phyloP scores from a whole-genome alignment of 495 filamentous ascomycete genomes.

The Penicillium lagena region DNA sequence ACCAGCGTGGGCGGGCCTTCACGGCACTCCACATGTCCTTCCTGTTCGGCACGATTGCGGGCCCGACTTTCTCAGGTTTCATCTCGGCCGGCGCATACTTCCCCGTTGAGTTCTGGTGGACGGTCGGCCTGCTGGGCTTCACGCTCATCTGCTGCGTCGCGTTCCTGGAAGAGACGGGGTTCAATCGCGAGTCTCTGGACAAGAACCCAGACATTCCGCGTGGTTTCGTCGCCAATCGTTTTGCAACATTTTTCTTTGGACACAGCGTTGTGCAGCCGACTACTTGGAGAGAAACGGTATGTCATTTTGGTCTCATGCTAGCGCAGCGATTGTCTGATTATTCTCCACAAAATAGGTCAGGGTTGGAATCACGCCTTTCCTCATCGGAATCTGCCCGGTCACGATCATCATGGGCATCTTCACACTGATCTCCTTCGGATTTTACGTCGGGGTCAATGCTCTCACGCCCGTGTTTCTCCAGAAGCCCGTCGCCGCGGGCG shows the following conservation, averaged over 20 bases:
- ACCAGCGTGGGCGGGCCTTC: conserved; percentile 41
- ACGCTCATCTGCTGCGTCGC: conserved; percentile 36
- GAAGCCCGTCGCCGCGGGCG: conserved; percentile 31
- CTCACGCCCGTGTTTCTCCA: conserved; percentile 36
- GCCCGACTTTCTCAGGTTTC: conserved; percentile 41
- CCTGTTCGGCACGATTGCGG: conserved; percentile 34
- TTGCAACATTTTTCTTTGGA: conserved; percentile 41
- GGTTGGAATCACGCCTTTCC: conserved; percentile 26
- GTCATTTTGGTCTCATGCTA: neutral
- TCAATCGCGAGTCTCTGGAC: conserved; percentile 11
- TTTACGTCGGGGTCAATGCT: conserved; percentile 30
- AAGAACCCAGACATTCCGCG: conserved; percentile 14
- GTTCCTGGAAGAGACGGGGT: conserved; percentile 42
- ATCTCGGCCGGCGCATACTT: conserved; percentile 35
- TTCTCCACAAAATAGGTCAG: conserved; percentile 12
- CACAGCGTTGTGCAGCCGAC: conserved; percentile 21
- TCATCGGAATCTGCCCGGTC: conserved; percentile 39
- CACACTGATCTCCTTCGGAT: conserved; percentile 39
- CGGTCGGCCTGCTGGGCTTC: conserved; percentile 31
- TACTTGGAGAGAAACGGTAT: conserved; percentile 23
- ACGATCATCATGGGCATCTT: conserved; percentile 37
- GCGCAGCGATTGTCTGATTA: too few relatives aligned
- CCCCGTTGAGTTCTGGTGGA: conserved; percentile 47
- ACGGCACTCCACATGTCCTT: conserved; percentile 33
- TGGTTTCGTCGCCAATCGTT: conserved; percentile 27